Percentiles rank a stretch among this genome's conserved stretches.
Evolutionary conservation across 345 rosid genomes (phyloP).

Genomic region (Heritiera littoralis): DNA sequence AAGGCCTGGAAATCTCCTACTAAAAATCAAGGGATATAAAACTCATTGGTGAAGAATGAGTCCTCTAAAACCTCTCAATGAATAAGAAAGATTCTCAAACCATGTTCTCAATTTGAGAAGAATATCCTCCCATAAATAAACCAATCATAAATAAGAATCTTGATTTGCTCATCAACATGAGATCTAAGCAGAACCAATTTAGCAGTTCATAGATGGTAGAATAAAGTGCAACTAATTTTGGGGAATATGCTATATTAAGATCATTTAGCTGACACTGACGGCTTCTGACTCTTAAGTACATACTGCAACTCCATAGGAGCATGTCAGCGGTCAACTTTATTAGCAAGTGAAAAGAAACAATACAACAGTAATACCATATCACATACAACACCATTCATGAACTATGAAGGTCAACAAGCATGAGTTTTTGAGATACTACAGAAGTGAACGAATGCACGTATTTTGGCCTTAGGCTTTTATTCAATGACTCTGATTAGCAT

Average conservation of each 20-base stretch:
- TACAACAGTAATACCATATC: neutral
- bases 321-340: neutral
- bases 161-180: neutral
- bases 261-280: neutral
- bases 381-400: neutral
- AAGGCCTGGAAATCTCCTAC: neutral
- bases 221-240: neutral
- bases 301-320: neutral
- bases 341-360: neutral
- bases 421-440: neutral
- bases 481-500: neutral
- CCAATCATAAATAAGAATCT: neutral
- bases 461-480: too few relatives aligned
- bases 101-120: slow-evolving; percentile 3
- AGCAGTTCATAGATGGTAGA: neutral
- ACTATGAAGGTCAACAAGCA: neutral
- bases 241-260: slow-evolving; percentile 1
- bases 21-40: neutral
- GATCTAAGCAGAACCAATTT: neutral
- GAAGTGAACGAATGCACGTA: neutral
- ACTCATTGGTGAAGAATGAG: neutral
- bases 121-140: slow-evolving; percentile 4
- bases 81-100: neutral
- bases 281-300: neutral
- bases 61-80: neutral